Evolutionary conservation across 129 eudicot genomes (phyloP).

Genomic region (Mikania micrantha): DNA sequence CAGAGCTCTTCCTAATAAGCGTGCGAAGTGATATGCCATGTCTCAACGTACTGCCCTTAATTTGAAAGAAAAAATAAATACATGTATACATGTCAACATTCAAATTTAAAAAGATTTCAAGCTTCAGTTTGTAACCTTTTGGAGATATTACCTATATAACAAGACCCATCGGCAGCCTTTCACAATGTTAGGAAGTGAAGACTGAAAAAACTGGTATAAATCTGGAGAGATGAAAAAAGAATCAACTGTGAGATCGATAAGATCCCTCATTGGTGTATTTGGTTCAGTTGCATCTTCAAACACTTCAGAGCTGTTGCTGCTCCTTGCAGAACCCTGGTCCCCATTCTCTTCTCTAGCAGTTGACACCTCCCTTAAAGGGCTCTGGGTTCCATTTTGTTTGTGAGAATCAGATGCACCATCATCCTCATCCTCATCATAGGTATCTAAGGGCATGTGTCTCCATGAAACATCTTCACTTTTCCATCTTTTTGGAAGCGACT

Average conservation of each 20-base stretch:
- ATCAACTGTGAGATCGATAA: slow-evolving; percentile 48
- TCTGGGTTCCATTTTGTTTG: slow-evolving; percentile 16
- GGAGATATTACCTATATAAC: slow-evolving; percentile 66
- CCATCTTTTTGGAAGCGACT: slow-evolving; percentile 57
- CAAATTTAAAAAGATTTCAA: neutral
- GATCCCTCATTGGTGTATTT: slow-evolving; percentile 32
- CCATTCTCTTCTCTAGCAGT: slow-evolving; percentile 31
- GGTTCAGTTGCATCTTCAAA: slow-evolving; percentile 60
- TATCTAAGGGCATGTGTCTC: slow-evolving; percentile 37
- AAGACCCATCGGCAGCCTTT: slow-evolving; percentile 91
- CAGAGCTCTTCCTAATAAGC: slow-evolving; percentile 73
- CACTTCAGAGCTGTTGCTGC: slow-evolving; percentile 46
- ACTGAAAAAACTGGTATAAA: slow-evolving; percentile 58
- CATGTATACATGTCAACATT: slow-evolving; percentile 17
- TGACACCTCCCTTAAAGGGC: slow-evolving; percentile 10
- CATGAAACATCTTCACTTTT: slow-evolving; percentile 33
- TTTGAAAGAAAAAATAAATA: slow-evolving; percentile 37
- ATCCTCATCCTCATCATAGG: slow-evolving; percentile 20
- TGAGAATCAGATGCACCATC: slow-evolving; percentile 6
- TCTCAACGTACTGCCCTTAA: slow-evolving; percentile 96
- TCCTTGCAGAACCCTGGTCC: slow-evolving; percentile 45
- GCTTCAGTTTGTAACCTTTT: neutral
- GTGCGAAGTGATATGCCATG: slow-evolving; percentile 95
- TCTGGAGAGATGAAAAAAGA: slow-evolving; percentile 59
- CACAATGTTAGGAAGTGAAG: slow-evolving; percentile 85